Base-by-base conservation (phyloP, 192 early-diverging fungal species). In the Diversispora epigaea region DNA sequence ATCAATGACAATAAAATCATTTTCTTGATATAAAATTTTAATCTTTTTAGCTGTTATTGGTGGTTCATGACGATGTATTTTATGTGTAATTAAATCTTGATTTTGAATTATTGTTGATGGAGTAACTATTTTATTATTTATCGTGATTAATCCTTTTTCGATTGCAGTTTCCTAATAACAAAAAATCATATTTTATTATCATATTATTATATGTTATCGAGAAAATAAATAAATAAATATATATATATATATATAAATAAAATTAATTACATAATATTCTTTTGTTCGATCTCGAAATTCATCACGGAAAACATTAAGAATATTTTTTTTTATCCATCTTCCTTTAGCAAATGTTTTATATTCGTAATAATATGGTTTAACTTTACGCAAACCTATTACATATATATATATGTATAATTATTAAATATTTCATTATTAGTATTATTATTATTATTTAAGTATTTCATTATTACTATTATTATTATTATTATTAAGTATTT, bases 51-150 rank as follows among this genome's bases (percentile, higher is more conserved):
- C 85, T 3, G 91, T 87, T 0, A 97, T 91, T 10, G 96, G 95
- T 6, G 97, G 97, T 80, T 99, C 97, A 79, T 99, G 97, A 0
- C 97, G 89, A 82, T 99, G 97, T 40, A 93, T 91, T 17, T 86
- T 80, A 77, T 97, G 95, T 6, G 84, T 85, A 47, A 99, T 84
- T 7, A 94, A 68, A 70, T 99, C 96, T 44, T 85, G 84, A 78
- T 94, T 94, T 22, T 88, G 81, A 52, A 98, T 77, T 3, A 90
- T 75, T 8, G 92, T 92, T 50, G 89, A 85, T 4, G 78, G 68
- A 0, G 77, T 56, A 2, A 91, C 88, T 15, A 56, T 71, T 39
- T 89, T 66, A 7, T 81, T 86, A 77, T 98, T 99, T 49, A 99
- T 81, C 44, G 82, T 88, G 40, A 99, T 93, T n/a, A 89, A 83